Conservation (phyloP, 129 eudicot species). For the Smallanthus sonchifolius region DNA sequence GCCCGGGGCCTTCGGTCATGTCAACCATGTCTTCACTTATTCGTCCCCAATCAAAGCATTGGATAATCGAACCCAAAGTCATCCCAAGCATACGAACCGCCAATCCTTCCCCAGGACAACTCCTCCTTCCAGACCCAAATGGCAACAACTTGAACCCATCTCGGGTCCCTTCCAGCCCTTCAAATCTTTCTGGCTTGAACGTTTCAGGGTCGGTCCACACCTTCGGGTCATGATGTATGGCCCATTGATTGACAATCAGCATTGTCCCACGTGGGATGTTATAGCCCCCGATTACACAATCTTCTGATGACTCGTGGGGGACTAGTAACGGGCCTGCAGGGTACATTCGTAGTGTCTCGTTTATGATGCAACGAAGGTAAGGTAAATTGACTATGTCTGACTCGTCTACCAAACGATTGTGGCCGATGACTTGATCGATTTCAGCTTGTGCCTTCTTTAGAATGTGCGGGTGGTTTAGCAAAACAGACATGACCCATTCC, state of each 20-base stretch:
- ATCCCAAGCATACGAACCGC: conserved; percentile 31
- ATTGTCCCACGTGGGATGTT: conserved; percentile 37
- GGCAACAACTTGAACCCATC: conserved; percentile 46
- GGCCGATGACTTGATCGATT: conserved; percentile 17
- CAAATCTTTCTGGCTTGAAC: conserved; percentile 45
- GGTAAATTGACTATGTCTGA: conserved; percentile 34
- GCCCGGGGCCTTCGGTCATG: conserved; percentile 37
- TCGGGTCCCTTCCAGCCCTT: conserved; percentile 27
- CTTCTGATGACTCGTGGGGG: conserved; percentile 38
- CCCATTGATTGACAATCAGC: conserved; percentile 41
- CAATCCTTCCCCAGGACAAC: conserved; percentile 52
- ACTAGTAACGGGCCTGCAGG: conserved; percentile 32
- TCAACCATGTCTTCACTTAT: conserved; percentile 38
- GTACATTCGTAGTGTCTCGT: conserved; percentile 28
- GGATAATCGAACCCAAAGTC: conserved; percentile 35
- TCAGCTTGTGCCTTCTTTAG: conserved; percentile 35
- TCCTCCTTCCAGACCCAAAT: conserved; percentile 53
- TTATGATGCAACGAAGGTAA: conserved; percentile 30
- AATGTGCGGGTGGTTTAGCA: conserved; percentile 32
- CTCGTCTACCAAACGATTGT: conserved; percentile 29
- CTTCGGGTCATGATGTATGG: conserved; percentile 45
- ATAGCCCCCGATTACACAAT: conserved; percentile 35
- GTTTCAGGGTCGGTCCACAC: conserved; percentile 29
- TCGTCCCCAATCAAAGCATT: conserved; percentile 52
- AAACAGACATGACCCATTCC: conserved; percentile 38